Percentiles rank a stretch among this genome's conserved stretches.
These are phyloP conservation scores for Populus hybrid DNA, from an alignment of 441 rosid species.

Conservation along the genomic window DNA sequence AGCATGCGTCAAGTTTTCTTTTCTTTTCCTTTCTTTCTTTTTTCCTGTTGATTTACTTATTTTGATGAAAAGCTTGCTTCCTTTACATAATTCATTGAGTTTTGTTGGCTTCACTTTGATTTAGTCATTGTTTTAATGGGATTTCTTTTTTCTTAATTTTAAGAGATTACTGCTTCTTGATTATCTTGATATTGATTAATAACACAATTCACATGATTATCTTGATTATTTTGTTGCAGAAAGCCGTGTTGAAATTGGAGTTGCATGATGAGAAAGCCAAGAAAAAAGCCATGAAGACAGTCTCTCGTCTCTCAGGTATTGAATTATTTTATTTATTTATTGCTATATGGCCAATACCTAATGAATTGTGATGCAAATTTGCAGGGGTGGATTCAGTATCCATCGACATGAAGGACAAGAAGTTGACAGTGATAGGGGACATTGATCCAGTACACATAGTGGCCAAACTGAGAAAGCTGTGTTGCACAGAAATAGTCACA, in stretches of 20 bases:
- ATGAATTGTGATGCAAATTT: background rate
- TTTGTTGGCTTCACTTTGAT: background rate
- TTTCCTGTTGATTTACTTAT: background rate
- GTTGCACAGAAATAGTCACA: too few species aligned
- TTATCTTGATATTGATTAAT: background rate
- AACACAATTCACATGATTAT: background rate
- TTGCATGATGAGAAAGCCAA: constrained; percentile 23
- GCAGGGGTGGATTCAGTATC: too few species aligned
- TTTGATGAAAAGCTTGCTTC: too few species aligned
- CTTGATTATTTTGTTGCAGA: background rate
- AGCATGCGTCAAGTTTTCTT: background rate
- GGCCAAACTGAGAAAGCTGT: too few species aligned
- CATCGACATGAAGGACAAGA: too few species aligned
- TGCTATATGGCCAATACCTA: background rate
- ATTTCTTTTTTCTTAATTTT: too few species aligned
- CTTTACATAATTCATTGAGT: too few species aligned
- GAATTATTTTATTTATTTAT: background rate
- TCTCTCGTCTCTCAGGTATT: constrained; percentile 36
- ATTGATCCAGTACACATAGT: too few species aligned
- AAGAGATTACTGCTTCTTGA: background rate
- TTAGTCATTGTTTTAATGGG: background rate
- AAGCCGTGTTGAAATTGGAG: too few species aligned
- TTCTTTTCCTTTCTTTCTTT: background rate
- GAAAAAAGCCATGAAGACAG: constrained; percentile 15
- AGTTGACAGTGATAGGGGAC: too few species aligned